Conservation (phyloP, 1,284 basidiomycete species). For the Schizophyllum commune region DNA sequence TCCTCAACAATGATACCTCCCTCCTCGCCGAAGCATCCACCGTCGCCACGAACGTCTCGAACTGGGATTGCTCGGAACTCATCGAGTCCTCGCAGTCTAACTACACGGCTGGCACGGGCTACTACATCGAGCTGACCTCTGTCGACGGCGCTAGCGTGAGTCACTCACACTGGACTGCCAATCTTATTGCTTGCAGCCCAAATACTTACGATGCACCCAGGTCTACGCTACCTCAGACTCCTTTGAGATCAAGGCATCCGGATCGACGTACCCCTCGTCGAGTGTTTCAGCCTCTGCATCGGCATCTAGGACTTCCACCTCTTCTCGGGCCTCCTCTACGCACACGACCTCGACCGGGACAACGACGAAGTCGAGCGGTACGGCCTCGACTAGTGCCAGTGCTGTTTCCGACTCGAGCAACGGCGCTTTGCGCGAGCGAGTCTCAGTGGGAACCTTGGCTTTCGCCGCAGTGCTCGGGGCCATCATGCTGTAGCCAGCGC, state of each 20-base stretch:
- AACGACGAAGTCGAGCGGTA: too few relatives aligned
- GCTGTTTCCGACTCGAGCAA: background rate
- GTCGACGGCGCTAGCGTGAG: background rate
- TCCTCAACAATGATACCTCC: background rate
- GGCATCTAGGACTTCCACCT: background rate
- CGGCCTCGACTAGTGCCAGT: background rate
- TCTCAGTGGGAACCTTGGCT: background rate
- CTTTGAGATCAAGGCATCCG: background rate
- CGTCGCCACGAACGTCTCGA: background rate
- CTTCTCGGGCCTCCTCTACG: background rate
- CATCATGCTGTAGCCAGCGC: slow-evolving; percentile 20
- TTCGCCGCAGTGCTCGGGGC: background rate
- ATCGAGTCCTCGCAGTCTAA: background rate
- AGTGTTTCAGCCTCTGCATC: background rate
- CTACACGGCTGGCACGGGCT: background rate
- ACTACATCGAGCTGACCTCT: background rate
- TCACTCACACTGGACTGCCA: background rate
- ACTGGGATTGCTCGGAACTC: background rate
- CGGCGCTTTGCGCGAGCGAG: too few relatives aligned
- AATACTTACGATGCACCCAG: background rate
- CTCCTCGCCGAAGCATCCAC: background rate
- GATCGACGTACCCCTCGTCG: background rate
- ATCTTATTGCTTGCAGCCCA: background rate
- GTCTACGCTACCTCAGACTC: background rate
- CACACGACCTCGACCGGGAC: too few relatives aligned